These are phyloP conservation scores for Geotrichum cucujoidarum DNA, from an alignment of 1,139 yeast species.

Conservation along the genomic window DNA sequence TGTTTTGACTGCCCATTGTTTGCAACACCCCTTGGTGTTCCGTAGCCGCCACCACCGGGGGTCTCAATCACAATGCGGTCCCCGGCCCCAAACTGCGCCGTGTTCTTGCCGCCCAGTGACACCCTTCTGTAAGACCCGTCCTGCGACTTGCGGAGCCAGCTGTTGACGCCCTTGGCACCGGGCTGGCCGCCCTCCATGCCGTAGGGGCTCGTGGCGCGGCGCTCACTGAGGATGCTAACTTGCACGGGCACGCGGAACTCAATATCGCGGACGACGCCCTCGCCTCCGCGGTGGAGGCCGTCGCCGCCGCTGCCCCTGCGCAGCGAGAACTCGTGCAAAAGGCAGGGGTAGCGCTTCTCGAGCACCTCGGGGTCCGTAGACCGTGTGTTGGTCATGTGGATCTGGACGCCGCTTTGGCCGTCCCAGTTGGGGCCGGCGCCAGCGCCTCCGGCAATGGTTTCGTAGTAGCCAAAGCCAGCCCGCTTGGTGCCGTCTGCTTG, in stretches of 20 bases:
- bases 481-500: constrained; percentile 28
- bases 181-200: constrained; percentile 58
- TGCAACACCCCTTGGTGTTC: constrained; percentile 18
- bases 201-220: constrained; percentile 56
- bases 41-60: constrained; percentile 48
- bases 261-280: constrained; percentile 58
- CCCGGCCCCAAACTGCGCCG: constrained; percentile 47
- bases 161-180: constrained; percentile 56
- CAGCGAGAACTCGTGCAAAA: constrained; percentile 52
- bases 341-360: constrained; percentile 61
- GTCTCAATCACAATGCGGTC: constrained; percentile 51
- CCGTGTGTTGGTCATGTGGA: constrained; percentile 67
- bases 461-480: constrained; percentile 65
- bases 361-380: constrained; percentile 66
- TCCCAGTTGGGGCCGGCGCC: constrained; percentile 65
- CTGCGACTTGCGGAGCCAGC: constrained; percentile 42
- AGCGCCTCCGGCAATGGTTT: constrained; percentile 67
- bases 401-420: constrained; percentile 61
- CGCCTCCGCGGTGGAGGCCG: constrained; percentile 55
- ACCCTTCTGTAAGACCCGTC: constrained; percentile 30
- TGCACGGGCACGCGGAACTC: constrained; percentile 54
- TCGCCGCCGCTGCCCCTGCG: constrained; percentile 54
- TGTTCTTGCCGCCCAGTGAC: constrained; percentile 56
- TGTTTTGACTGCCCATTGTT: not conserved
- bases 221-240: constrained; percentile 57